Evolutionary conservation across 2,329 filamentous ascomycete species (phyloP), one percentile per base, ranked within the genome.

Genomic region (Fusarium chlamydosporum): DNA sequence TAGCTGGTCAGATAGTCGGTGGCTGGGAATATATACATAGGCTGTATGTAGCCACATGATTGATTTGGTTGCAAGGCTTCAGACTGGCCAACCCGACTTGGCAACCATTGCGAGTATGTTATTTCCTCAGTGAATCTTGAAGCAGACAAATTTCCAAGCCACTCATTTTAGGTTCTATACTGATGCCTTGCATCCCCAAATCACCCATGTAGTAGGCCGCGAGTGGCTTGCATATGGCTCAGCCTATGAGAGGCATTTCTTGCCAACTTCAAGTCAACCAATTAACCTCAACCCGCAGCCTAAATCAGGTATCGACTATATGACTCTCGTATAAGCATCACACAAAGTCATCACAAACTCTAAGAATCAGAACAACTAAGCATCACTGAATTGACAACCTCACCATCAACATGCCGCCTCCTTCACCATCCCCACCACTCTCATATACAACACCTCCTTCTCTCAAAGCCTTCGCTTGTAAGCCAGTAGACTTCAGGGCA

Each of bases 391-490:
- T 15, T 29, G 23, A 27, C 27, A 16, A n/a, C 6, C 35, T 51
- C 26, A 40, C 10, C 26, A 38, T 9, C 6, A 13, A 29, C 46
- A 67, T 63, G 65, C 29, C 53, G 33, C 26, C 55, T 27, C 11
- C 20, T 13, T 37, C 61, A 38, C 59, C 54, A n/a, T 47, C 59
- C 2, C 67, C 63, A 6, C 53, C 67, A 41, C 59, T 55, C 41
- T 56, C 66, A 4, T 75, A 69, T 46, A 65, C 66, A 23, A 53
- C 52, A 33, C 48, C 64, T 34, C 26, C 70, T n/a, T 50, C 71
- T 11, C 61, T 75, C 27, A 12, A 47, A 10, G 51, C 59, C 40
- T 67, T 72, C 43, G 46, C 51, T 15, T 48, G 46, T 4, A 45
- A 66, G 13, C 67, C 69, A 11, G 29, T 64, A 8, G 59, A 56